Evolutionary conservation across 768 basidiomycete species (phyloP).

Genomic region (Trametes elegans): DNA sequence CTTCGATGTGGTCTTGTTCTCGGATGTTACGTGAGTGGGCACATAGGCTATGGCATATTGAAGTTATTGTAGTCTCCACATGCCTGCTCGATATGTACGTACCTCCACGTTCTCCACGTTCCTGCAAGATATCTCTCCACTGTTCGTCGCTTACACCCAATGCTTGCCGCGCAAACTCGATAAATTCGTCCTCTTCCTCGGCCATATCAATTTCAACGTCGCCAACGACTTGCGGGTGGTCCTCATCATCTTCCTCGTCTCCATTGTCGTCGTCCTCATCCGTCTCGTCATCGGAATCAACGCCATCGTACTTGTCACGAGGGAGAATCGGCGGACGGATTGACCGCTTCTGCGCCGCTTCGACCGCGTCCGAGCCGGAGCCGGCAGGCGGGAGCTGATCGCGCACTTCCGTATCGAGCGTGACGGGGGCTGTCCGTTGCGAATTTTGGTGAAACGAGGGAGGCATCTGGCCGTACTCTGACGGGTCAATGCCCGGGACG

Average conservation of each 20-base stretch:
- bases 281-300: constrained; percentile 87
- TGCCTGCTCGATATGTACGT: constrained; percentile 27
- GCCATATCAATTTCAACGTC: constrained; percentile 90
- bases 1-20: constrained; percentile 8
- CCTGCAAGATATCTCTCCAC: constrained; percentile 83
- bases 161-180: constrained; percentile 91
- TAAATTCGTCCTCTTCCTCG: constrained; percentile 91
- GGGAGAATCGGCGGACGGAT: constrained; percentile 79
- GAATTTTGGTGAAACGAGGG: constrained; percentile 67
- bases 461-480: constrained; percentile 90
- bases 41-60: constrained; percentile 22
- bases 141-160: constrained; percentile 87
- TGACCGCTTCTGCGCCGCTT: constrained; percentile 36
- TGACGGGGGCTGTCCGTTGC: constrained; percentile 56
- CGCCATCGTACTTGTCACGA: constrained; percentile 87
- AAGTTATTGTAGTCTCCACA: background rate
- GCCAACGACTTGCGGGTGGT: constrained; percentile 78
- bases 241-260: constrained; percentile 70
- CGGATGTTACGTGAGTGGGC: constrained; percentile 18
- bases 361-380: background rate
- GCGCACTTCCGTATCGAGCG: constrained; percentile 41
- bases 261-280: constrained; percentile 56
- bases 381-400: constrained; percentile 24
- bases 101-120: constrained; percentile 83
- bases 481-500: constrained; percentile 73